Conservation (phyloP, 441 rosid genomes). For the Croton setiger region DNA sequence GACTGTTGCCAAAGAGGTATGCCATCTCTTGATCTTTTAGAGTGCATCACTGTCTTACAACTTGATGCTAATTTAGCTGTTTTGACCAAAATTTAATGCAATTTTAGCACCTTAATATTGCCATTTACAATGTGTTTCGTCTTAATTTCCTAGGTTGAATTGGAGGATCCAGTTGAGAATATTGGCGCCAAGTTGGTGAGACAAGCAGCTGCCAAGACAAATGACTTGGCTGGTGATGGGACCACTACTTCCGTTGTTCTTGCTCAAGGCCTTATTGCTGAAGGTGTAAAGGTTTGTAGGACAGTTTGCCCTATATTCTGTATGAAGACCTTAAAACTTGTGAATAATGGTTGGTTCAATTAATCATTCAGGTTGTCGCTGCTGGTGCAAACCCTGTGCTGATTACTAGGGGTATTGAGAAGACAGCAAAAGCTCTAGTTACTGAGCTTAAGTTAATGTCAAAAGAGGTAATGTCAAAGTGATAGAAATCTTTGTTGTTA, state of each 20-base stretch:
- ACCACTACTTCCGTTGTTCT: conserved; percentile 98
- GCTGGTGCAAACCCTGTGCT: conserved; percentile 98
- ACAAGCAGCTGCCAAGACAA: conserved; percentile 97
- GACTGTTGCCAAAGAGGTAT: conserved; percentile 92
- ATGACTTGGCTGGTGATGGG: conserved; percentile 97
- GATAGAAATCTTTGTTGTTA: neutral
- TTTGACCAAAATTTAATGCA: neutral
- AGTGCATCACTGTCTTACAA: neutral
- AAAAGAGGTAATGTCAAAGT: conserved; percentile 56
- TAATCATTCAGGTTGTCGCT: conserved; percentile 67
- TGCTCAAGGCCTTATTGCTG: conserved; percentile 93
- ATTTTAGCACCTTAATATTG: no score
- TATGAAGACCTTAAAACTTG: neutral
- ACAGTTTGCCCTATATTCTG: neutral
- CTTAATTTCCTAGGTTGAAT: conserved; percentile 59
- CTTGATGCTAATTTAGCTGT: neutral
- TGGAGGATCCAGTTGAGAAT: conserved; percentile 97
- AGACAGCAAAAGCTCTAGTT: conserved; percentile 79
- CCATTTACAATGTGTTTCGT: neutral
- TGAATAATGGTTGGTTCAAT: neutral
- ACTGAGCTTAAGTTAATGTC: conserved; percentile 71
- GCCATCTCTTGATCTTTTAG: neutral
- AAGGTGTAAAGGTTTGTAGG: conserved; percentile 78
- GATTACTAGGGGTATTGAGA: conserved; percentile 91
- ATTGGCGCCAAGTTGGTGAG: conserved; percentile 95